phyloP scores from a whole-genome alignment of 345 rosid species.

The Salix udensis region DNA sequence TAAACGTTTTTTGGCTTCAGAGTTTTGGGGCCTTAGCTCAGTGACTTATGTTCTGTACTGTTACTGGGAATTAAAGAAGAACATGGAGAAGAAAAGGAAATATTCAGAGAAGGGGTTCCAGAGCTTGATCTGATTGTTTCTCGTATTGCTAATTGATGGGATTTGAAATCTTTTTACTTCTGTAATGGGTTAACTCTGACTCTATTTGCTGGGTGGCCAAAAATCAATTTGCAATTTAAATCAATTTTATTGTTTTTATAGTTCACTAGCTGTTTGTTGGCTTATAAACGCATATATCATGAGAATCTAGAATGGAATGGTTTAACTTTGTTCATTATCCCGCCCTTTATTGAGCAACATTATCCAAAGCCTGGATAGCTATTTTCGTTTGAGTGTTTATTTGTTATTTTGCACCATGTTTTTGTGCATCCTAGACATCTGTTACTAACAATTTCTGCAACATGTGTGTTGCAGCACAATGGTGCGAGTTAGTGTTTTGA shows the following conservation, averaged over 20 bases:
- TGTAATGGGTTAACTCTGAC: neutral
- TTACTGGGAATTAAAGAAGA: neutral
- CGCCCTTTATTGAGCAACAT: neutral
- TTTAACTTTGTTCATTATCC: neutral
- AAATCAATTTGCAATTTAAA: neutral
- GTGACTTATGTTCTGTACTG: neutral
- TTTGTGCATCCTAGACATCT: neutral
- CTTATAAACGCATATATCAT: neutral
- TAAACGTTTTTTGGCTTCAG: neutral
- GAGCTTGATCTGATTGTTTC: neutral
- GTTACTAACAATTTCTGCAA: neutral
- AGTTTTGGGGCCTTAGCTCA: neutral
- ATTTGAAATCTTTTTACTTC: neutral
- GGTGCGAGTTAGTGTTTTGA: conserved; percentile 20
- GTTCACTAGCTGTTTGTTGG: neutral
- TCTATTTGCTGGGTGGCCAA: neutral
- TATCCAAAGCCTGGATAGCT: neutral
- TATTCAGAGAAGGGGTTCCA: neutral
- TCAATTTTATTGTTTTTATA: too few relatives aligned
- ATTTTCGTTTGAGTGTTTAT: neutral
- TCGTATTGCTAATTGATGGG: neutral
- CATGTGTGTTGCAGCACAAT: neutral
- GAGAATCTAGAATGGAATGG: neutral
- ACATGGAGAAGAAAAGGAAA: neutral
- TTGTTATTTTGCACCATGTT: neutral